These are phyloP conservation scores for Barbarea vulgaris DNA, from an alignment of 345 rosid species.

Conservation along the genomic window DNA sequence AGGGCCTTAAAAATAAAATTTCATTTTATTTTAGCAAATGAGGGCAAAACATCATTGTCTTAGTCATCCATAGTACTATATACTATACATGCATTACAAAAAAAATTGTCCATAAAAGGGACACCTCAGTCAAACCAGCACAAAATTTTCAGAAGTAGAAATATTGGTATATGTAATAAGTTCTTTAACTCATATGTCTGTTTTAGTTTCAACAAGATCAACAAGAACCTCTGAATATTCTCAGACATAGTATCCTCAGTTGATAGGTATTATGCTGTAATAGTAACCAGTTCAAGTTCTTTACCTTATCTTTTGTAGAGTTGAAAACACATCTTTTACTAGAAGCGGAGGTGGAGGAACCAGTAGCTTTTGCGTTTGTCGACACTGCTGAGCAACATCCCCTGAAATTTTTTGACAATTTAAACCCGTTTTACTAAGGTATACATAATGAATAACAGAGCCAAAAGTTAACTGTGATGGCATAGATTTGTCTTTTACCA, in stretches of 20 bases:
- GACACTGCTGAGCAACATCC: conserved; percentile 87
- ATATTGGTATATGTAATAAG: background rate
- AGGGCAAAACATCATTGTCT: background rate
- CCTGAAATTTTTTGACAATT: conserved; percentile 50
- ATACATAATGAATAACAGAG: conserved; percentile 9
- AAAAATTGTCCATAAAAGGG: background rate
- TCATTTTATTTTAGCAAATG: background rate
- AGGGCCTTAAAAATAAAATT: background rate
- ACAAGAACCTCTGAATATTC: background rate
- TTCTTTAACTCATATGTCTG: background rate
- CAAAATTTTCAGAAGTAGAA: background rate
- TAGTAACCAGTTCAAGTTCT: conserved; percentile 17
- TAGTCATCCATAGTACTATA: background rate
- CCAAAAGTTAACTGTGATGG: background rate
- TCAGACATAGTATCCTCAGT: background rate
- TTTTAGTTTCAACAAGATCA: conserved; percentile 1
- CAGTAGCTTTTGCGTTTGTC: conserved; percentile 81
- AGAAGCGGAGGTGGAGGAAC: conserved; percentile 74
- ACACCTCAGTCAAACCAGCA: background rate
- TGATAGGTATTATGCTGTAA: conserved; percentile 4
- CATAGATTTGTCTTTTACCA: conserved; percentile 49
- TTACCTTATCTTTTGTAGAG: conserved; percentile 77
- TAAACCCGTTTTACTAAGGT: conserved; percentile 1
- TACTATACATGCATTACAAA: background rate
- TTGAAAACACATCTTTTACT: conserved; percentile 66